Evolutionary conservation across 2,329 filamentous ascomycete genomes (phyloP).

Genomic region (Aspergillus novoparasiticus): DNA sequence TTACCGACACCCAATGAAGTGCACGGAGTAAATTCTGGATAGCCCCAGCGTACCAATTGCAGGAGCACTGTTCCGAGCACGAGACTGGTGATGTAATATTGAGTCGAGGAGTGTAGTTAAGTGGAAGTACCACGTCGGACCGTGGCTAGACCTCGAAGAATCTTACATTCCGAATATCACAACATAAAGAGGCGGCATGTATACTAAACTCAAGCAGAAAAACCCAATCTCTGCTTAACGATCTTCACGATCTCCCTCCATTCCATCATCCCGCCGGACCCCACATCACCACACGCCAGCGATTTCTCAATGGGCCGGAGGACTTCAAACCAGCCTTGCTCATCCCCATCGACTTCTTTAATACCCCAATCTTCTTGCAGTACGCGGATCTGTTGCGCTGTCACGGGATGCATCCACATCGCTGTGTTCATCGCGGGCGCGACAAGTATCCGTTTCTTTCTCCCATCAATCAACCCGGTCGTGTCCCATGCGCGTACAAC

Average conservation of each 20-base stretch:
- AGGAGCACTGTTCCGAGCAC: neutral
- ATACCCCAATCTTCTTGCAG: conserved; percentile 76
- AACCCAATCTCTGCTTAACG: conserved; percentile 52
- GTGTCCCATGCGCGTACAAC: conserved; percentile 89
- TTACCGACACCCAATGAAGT: neutral
- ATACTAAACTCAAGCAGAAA: neutral
- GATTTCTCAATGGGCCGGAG: conserved; percentile 73
- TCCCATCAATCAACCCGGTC: conserved; percentile 58
- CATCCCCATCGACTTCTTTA: conserved; percentile 19
- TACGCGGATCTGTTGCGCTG: conserved; percentile 68
- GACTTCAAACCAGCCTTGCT: conserved; percentile 67
- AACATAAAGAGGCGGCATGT: neutral
- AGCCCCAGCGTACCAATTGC: neutral
- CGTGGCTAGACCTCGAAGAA: neutral
- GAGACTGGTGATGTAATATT: neutral
- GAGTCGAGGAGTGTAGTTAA: neutral
- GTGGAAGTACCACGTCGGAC: neutral
- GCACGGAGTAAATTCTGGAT: neutral
- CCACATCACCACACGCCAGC: conserved; percentile 82
- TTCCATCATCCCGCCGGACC: conserved; percentile 79
- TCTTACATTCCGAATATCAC: neutral
- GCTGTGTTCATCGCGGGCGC: conserved; percentile 85
- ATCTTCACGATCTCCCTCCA: conserved; percentile 73
- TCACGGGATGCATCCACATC: conserved; percentile 88
- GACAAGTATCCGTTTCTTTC: conserved; percentile 66